Evolutionary conservation across 257 asterid species (phyloP), one percentile per base, ranked within the genome.

Genomic region (Ajuga chamaepitys): DNA sequence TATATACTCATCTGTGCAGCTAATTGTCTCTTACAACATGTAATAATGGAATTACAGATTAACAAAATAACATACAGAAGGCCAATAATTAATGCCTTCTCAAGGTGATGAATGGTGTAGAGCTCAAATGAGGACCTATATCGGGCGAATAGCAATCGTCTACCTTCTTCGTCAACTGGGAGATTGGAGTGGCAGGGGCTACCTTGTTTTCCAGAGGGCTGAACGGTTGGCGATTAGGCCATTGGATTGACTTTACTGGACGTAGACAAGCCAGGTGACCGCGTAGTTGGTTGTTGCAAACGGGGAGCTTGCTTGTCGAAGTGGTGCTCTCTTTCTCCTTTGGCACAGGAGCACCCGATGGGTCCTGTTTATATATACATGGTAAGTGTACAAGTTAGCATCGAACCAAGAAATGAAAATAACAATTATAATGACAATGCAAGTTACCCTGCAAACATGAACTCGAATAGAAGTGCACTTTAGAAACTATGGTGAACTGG

Each of bases 251-350:
- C 73, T 77, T 76, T 64, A 57, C 70, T 6, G 86, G 88, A 25
- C 88, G 86, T 65, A 87, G 67, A 44, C 94, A 81, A 66, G 86
- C 95, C 3, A 89, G 66, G 73, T 69, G 88, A n/a, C 91, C 81
- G 0, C 57, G 62, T 25, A 76, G 47, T 53, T 74, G 84, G 80
- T 77, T 84, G 81, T 81, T 85, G 83, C 87, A 85, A 12, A 74
- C 60, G 0, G 97, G 97, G 48, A 89, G 97, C 74, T 82, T 82
- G 46, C 63, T 73, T 2, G 85, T 72, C 52, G 18, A 68, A 11
- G 74, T 78, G 14, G 75, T 40, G 13, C 78, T 76, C 53, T 89
- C 97, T 54, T 78, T 81, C 63, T 89, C 95, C 74, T 68, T 79
- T 0, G 89, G 69, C 58, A 88, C 86, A 0, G 88, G 91, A 50